Conservation (phyloP, 768 basidiomycete species). For the Amanita pseudoporphyria region DNA sequence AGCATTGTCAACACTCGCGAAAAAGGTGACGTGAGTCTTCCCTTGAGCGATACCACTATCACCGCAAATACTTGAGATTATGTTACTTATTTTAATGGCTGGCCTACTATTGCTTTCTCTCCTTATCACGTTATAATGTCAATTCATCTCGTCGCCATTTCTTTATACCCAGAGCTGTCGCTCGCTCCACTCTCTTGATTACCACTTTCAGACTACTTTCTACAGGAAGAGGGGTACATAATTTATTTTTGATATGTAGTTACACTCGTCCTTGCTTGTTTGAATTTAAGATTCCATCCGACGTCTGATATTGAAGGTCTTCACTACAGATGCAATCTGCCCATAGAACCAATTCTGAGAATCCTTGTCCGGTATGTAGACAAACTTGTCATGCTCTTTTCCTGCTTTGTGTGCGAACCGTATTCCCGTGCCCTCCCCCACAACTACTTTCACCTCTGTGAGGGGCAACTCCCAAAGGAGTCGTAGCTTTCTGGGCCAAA, state of each 20-base stretch:
- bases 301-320: slow-evolving; percentile 61
- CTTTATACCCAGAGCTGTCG: slow-evolving; percentile 5
- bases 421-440: slow-evolving; percentile 86
- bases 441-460: slow-evolving; percentile 77
- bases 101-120: slow-evolving; percentile 2
- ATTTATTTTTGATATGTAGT: slow-evolving; percentile 9
- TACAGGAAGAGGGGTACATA: background rate
- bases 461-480: slow-evolving; percentile 92
- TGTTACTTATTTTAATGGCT: background rate
- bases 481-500: slow-evolving; percentile 76
- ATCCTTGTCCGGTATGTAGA: slow-evolving; percentile 64
- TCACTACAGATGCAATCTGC: slow-evolving; percentile 68
- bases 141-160: background rate
- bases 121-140: background rate
- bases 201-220: background rate
- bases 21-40: slow-evolving; percentile 23
- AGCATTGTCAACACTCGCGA: slow-evolving; percentile 24
- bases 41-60: slow-evolving; percentile 31
- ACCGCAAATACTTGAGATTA: slow-evolving; percentile 10
- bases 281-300: slow-evolving; percentile 49
- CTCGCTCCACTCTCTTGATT: slow-evolving; percentile 4
- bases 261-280: slow-evolving; percentile 1
- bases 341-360: slow-evolving; percentile 77
- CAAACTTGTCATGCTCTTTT: slow-evolving; percentile 65
- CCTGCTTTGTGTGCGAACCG: slow-evolving; percentile 76